Evolutionary conservation across 148 eudicot genomes (phyloP), one percentile per base, ranked within the genome.

Genomic region (Rhododendron williamsianum): DNA sequence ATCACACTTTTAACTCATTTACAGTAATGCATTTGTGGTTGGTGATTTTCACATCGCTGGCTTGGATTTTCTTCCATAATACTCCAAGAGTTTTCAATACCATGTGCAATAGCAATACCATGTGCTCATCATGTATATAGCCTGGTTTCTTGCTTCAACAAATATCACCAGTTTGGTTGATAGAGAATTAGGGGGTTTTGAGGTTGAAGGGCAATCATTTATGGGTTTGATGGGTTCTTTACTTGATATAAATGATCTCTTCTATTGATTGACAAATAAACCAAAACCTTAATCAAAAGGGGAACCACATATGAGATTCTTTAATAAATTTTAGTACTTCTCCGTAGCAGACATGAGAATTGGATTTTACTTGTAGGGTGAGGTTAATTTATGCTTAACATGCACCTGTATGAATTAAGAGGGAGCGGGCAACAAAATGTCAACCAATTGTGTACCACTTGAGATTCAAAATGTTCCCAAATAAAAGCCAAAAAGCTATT

Each of bases 171-270:
- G 67, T 76, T 46, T 41, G 45, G 45, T 41, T 41, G 43, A 41
- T 41, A 3, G 45, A 41, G 45, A 41, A 41, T 79, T 85, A 72
- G 81, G 76, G 76, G 16, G 30, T 85, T 74, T 84, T 83, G 45
- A 87, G 85, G 82, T 72, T 76, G 78, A 85, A 86, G 85, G 80
- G 86, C 65, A 80, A 86, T 80, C 13, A 63, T 78, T 81, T 71
- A 2, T 83, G 41, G 76, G 45, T 9, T 72, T 60, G 16, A 18
- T 36, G 51, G 48, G 41, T 82, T 60, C 38, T 38, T 25, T 46
- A 41, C 38, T 81, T 21, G 35, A 41, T 81, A 41, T 5, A 5
- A 41, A 41, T 41, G 6, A 41, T 41, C 43, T 41, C 6, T 41
- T 41, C 43, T 41, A 41, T 41, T 7, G 43, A 41, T 41, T 41